Base-by-base conservation (phyloP, 768 basidiomycete species). In the Podaxis mareebaensis region DNA sequence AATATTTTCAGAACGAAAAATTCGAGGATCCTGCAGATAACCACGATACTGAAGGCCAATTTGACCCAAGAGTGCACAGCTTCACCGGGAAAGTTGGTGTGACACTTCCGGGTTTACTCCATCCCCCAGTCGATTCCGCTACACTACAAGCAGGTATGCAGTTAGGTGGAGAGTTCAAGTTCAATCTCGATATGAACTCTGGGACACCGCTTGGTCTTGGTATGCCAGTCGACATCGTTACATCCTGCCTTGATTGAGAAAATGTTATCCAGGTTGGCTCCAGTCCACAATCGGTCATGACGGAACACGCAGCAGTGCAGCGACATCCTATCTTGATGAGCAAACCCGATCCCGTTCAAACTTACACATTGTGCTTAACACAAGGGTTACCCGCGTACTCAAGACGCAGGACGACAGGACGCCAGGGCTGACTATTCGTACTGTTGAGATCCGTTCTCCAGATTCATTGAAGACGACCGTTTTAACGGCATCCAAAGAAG, bases 311-410 rank as follows among this genome's bases (percentile, higher is more conserved):
- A 72, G 71, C 48, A 72, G 71, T 48, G 59, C 73, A 11, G 70
- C 73, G 2, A 71, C 68, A 17, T 65, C 70, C 2, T 74, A 74
- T 57, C 69, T 74, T 22, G 65, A 63, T 0, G 49, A 65, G 1
- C 62, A 71, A n/a, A 68, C 70, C 36, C 56, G 69, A 5, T 53
- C 46, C 0, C 70, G 76, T 4, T 28, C 48, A n/a, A 78, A 78
- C 58, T 51, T 78, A 17, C 63, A 75, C 39, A 68, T 78, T n/a
- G 44, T 78, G 3, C 38, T 74, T 4, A 68, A 74, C 53, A 72
- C 74, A 0, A 68, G 69, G 36, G 75, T 72, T 4, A 68, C 67
- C 4, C 67, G 68, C 15, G 56, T 74, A 13, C 62, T 67, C 6
- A 52, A 59, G 24, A 67, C 53, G 5, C 15, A n/a, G 20, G 42